A percentile compares a stretch with the other conserved stretches of the same genome.
These are phyloP conservation scores for Tricholoma matsutake DNA, from an alignment of 768 basidiomycete genomes.

Conservation along the genomic window DNA sequence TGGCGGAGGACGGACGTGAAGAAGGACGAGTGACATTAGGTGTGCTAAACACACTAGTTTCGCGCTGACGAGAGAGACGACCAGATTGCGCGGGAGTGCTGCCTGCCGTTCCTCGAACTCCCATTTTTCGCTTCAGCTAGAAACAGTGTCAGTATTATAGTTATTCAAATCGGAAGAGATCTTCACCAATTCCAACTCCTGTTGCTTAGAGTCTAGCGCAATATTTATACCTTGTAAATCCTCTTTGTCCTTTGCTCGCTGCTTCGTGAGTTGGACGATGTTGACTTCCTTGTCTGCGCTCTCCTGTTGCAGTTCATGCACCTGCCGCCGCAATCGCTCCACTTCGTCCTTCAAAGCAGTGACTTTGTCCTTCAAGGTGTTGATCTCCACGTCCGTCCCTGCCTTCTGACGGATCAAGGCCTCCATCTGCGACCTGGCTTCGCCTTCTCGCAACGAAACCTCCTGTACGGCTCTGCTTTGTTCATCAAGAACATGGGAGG, in stretches of 20 bases:
- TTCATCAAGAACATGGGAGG: conserved; percentile 46
- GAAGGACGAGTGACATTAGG: conserved; percentile 52
- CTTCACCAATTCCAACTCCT: conserved; percentile 85
- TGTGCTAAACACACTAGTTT: conserved; percentile 56
- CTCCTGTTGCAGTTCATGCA: conserved; percentile 72
- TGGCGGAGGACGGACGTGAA: conserved; percentile 52
- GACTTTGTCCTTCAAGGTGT: conserved; percentile 47
- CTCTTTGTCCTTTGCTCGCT: conserved; percentile 64
- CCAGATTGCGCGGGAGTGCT: conserved; percentile 50
- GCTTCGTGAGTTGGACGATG: conserved; percentile 67
- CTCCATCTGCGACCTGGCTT: conserved; percentile 46
- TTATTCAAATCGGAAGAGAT: background rate
- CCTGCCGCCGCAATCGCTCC: conserved; percentile 55
- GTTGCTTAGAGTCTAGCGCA: conserved; percentile 90
- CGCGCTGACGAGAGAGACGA: conserved; percentile 43
- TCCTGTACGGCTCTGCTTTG: conserved; percentile 46
- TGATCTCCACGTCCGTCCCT: conserved; percentile 50
- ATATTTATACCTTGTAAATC: conserved; percentile 86
- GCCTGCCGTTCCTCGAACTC: conserved; percentile 53
- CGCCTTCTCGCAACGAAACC: conserved; percentile 42
- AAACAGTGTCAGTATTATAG: conserved; percentile 1
- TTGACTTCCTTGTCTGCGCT: conserved; percentile 85
- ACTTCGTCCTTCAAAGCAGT: conserved; percentile 53
- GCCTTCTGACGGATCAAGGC: conserved; percentile 50
- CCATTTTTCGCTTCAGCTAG: conserved; percentile 64